A percentile compares a stretch with the other conserved stretches of the same genome.
Conservation (phyloP, 352 stramenopile genomes). For the Phytopythium vexans region DNA sequence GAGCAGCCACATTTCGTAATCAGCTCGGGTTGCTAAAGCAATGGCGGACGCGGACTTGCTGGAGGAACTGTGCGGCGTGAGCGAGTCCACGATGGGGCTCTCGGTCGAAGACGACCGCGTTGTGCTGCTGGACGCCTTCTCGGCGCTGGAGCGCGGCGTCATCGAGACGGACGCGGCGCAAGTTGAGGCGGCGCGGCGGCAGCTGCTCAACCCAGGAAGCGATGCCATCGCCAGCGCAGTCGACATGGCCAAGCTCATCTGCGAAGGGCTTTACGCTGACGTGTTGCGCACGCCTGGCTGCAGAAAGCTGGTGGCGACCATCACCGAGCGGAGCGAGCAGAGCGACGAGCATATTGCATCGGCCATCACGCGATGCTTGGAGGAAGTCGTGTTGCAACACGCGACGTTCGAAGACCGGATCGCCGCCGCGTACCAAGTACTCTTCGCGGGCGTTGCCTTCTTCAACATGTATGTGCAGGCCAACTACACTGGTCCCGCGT, state of each 20-base stretch:
- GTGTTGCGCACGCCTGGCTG: constrained; percentile 40
- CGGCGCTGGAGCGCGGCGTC: constrained; percentile 50
- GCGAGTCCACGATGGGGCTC: constrained; percentile 33
- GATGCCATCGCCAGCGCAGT: constrained; percentile 17
- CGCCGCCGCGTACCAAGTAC: constrained; percentile 46
- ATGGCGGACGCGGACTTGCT: constrained; percentile 57
- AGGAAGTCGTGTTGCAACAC: constrained; percentile 36
- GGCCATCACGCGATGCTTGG: constrained; percentile 33
- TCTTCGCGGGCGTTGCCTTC: constrained; percentile 59
- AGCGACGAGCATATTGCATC: constrained; percentile 42
- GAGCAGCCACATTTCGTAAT: too few species aligned
- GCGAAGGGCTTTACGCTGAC: constrained; percentile 56
- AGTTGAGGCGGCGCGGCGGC: constrained; percentile 9
- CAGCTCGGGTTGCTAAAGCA: constrained; percentile 11
- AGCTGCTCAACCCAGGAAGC: constrained; percentile 6
- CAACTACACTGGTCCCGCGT: constrained; percentile 78
- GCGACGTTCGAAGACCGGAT: constrained; percentile 24
- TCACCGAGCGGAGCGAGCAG: constrained; percentile 13
- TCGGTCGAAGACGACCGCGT: constrained; percentile 33
- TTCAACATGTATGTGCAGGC: constrained; percentile 80
- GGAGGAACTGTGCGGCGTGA: constrained; percentile 58
- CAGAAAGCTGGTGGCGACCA: constrained; percentile 24
- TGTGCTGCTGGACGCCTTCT: constrained; percentile 28
- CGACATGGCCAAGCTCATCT: constrained; percentile 51
- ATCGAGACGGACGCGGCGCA: constrained; percentile 43